A percentile compares a stretch with the other conserved stretches of the same genome.
Evolutionary conservation across 2,329 filamentous ascomycete genomes (phyloP).

Genomic region (Bimuria novae-zelandiae): DNA sequence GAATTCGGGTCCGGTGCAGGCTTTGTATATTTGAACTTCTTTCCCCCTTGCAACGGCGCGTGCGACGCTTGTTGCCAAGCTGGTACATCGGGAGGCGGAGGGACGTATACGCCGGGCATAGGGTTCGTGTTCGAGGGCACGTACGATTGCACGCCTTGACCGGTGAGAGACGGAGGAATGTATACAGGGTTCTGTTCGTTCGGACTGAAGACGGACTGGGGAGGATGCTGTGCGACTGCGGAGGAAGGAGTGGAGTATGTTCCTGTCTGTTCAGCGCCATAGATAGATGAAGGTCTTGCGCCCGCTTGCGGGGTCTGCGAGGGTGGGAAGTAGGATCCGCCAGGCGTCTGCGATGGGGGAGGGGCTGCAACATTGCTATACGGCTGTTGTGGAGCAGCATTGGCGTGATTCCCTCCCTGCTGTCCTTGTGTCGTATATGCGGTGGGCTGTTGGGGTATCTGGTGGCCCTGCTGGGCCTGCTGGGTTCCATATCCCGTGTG

Average conservation of each 20-base stretch:
- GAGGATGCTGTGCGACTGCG: conserved; percentile 24
- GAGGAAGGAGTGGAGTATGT: conserved; percentile 23
- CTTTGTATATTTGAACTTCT: conserved; percentile 40
- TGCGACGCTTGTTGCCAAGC: conserved; percentile 46
- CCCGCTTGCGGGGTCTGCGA: conserved; percentile 18
- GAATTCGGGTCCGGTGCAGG: conserved; percentile 31
- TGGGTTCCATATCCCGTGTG: conserved; percentile 16
- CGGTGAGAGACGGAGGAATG: conserved; percentile 38
- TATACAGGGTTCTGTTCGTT: conserved; percentile 41
- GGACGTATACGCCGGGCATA: conserved; percentile 42
- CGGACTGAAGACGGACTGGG: conserved; percentile 31
- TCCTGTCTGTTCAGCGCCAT: conserved; percentile 30
- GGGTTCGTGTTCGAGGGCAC: conserved; percentile 41
- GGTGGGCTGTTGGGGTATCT: conserved; percentile 23
- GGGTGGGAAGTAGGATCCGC: conserved; percentile 39
- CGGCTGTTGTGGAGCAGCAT: conserved; percentile 24
- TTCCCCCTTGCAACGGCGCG: conserved; percentile 37
- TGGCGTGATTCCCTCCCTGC: conserved; percentile 25
- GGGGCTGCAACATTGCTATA: conserved; percentile 36
- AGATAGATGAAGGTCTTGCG: conserved; percentile 33
- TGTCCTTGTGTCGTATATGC: conserved; percentile 28
- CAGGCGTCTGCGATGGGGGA: conserved; percentile 37
- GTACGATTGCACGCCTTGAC: conserved; percentile 41
- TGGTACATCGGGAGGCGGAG: conserved; percentile 43
- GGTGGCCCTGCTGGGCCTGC: conserved; percentile 22